Evolutionary conservation across 768 basidiomycete species (phyloP), one percentile per base, ranked within the genome.

Genomic region (Psilocybe azurescens): DNA sequence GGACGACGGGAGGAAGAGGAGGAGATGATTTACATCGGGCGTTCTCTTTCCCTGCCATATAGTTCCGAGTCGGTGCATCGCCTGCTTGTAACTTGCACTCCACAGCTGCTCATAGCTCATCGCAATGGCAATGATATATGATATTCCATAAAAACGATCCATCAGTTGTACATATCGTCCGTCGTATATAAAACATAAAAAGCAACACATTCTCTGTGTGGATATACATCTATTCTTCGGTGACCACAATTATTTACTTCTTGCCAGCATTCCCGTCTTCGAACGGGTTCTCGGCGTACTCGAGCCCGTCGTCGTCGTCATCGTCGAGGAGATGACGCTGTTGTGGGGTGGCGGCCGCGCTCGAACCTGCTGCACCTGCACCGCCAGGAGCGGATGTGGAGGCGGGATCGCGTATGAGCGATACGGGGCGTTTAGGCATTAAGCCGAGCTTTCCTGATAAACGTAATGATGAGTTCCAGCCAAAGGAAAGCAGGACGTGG

Each of bases 381-480:
- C 24, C 24, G 24, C 24, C 24, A 24, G 24, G 24, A 24, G 24
- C 24, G 24, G 24, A 24, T 24, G 24, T 24, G 24, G 24, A 24
- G 2, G 24, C 24, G 24, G 70, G 66, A 44, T 71, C 73, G 30
- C 70, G 71, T 14, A 75, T 56, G 30, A 75, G 66, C 7, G 89
- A 87, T 13, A 93, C 90, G 5, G 90, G 89, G 0, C 87, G 84
- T 74, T 90, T 91, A 4, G 90, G 90, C 18, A 92, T 77, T 28
- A 93, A 72, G 24, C 90, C 90, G 0, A 90, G 77, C 74, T 89
- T 90, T 54, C 85, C 88, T 87, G 47, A 41, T 16, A 4, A 3
- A 20, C 14, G n/a, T 41, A 2, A 33, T 28, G 32, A 32, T 29
- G 18, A 48, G 28, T 58, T 41, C n/a, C 29, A 33, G 29, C 11